These are phyloP conservation scores for Umbelopsis sp. DNA, from an alignment of 192 early-diverging fungal genomes.

Conservation along the genomic window DNA sequence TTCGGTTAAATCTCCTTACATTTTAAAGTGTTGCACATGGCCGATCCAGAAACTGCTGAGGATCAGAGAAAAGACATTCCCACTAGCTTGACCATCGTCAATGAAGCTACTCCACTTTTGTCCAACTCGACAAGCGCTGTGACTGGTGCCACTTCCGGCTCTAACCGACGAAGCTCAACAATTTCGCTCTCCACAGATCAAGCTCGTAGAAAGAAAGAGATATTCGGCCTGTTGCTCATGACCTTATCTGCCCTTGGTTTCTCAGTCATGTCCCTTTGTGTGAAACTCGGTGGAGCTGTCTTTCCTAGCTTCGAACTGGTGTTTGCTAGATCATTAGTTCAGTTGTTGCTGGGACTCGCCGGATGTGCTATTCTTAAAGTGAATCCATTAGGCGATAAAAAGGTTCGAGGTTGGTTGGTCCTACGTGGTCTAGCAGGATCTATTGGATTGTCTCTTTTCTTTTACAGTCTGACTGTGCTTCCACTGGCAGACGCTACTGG, in stretches of 20 bases:
- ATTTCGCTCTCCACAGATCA: constrained; percentile 6
- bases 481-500: constrained; percentile 75
- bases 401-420: constrained; percentile 57
- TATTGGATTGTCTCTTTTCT: constrained; percentile 69
- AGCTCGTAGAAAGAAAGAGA: constrained; percentile 40
- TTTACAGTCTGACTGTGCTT: constrained; percentile 68
- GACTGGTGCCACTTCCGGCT: neutral
- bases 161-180: neutral
- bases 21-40: too few relatives aligned
- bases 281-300: constrained; percentile 60
- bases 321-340: constrained; percentile 70
- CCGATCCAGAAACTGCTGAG: neutral
- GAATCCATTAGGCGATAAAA: constrained; percentile 57
- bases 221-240: constrained; percentile 57
- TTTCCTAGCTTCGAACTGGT: constrained; percentile 76
- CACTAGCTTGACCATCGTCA: constrained; percentile 20
- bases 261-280: constrained; percentile 71
- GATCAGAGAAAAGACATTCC: constrained; percentile 9
- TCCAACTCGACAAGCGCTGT: neutral
- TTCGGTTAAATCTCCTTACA: too few relatives aligned
- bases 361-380: constrained; percentile 54
- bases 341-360: constrained; percentile 58
- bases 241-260: constrained; percentile 72
- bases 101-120: constrained; percentile 22
- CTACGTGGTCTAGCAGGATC: constrained; percentile 69